Evolutionary conservation across 352 stramenopile species (phyloP).

Genomic region (Albugo candida): DNA sequence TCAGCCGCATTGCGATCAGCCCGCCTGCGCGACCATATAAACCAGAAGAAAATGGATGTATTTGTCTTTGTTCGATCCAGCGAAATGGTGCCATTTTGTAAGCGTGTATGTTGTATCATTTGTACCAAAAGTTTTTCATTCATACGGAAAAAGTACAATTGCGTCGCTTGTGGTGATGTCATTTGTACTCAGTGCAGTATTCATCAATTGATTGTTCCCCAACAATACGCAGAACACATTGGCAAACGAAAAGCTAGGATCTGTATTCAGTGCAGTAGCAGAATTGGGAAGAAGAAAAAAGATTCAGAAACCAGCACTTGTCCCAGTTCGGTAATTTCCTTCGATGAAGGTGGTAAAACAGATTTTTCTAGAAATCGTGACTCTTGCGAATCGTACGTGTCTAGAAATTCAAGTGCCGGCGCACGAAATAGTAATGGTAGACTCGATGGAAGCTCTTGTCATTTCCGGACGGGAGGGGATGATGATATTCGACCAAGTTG

Average conservation of each 20-base stretch:
- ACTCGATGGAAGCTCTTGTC: too few relatives aligned
- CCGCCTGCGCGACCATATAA: slow-evolving; percentile 59
- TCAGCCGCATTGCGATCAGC: slow-evolving; percentile 47
- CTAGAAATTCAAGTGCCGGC: too few relatives aligned
- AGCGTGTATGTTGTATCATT: slow-evolving; percentile 56
- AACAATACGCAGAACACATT: slow-evolving; percentile 19
- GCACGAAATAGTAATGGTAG: too few relatives aligned
- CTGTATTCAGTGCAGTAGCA: slow-evolving; percentile 55
- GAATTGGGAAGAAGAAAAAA: slow-evolving; percentile 16
- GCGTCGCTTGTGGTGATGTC: slow-evolving; percentile 54
- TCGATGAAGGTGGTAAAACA: too few relatives aligned
- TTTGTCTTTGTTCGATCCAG: slow-evolving; percentile 40
- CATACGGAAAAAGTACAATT: slow-evolving; percentile 75
- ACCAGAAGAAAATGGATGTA: slow-evolving; percentile 49
- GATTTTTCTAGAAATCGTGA: too few relatives aligned
- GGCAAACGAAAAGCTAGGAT: slow-evolving; percentile 59
- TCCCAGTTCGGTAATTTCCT: too few relatives aligned
- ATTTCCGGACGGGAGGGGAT: too few relatives aligned
- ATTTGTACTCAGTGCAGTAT: slow-evolving; percentile 68
- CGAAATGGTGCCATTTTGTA: slow-evolving; percentile 49
- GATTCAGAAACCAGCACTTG: too few relatives aligned
- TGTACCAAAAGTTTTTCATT: slow-evolving; percentile 72
- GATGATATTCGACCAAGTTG: too few relatives aligned
- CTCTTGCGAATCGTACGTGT: too few relatives aligned
- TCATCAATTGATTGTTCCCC: slow-evolving; percentile 42